These are phyloP conservation scores for Nakaseomyces bracarensis DNA, from an alignment of 1,139 yeast species.

Conservation along the genomic window DNA sequence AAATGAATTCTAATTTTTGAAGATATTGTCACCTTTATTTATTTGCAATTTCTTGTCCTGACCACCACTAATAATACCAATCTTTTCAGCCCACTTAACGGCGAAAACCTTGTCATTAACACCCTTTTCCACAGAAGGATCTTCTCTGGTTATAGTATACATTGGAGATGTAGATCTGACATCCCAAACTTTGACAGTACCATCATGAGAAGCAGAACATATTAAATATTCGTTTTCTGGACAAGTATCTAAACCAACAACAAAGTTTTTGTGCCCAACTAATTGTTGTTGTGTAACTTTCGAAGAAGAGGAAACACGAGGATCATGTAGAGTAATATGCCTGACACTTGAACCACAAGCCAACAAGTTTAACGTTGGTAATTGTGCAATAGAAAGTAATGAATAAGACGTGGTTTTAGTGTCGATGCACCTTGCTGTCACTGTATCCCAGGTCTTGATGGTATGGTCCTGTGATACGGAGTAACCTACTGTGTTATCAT, in stretches of 20 bases:
- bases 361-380: conserved; percentile 57
- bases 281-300: conserved; percentile 57
- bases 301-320: conserved; percentile 50
- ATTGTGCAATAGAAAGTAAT: conserved; percentile 61
- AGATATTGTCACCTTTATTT: conserved; percentile 45
- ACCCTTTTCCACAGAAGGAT: conserved; percentile 35
- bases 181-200: conserved; percentile 94
- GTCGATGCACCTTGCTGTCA: conserved; percentile 74
- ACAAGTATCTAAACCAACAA: conserved; percentile 63
- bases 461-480: conserved; percentile 95
- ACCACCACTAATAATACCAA: conserved; percentile 87
- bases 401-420: conserved; percentile 87
- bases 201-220: conserved; percentile 89
- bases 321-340: conserved; percentile 89
- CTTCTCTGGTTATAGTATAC: conserved; percentile 73
- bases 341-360: conserved; percentile 95
- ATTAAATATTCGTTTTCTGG: conserved; percentile 75
- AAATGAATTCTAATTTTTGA: conserved; percentile 14
- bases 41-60: conserved; percentile 89
- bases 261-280: conserved; percentile 87
- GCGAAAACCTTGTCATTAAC: conserved; percentile 63
- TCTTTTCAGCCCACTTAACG: conserved; percentile 74
- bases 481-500: conserved; percentile 74
- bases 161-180: conserved; percentile 78
- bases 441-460: conserved; percentile 91